Evolutionary conservation across 2,329 filamentous ascomycete species (phyloP), one percentile per base, ranked within the genome.

Genomic region (Trichoderma harzianum): DNA sequence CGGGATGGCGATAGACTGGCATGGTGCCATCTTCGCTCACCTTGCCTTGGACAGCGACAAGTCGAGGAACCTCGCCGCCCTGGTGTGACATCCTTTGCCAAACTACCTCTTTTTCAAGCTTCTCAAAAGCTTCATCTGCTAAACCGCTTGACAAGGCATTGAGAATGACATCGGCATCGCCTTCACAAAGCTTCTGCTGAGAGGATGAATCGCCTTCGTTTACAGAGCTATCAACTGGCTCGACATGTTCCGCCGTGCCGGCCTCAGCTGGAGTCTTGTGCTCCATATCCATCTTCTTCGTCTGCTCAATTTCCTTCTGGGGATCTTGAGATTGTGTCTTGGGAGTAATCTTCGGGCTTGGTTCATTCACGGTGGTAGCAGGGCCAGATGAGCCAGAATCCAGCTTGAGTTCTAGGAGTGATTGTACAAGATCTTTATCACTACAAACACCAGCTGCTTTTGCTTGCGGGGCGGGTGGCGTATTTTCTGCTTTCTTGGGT

Each of bases 51-150:
- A 97, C 94, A 63, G 94, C 94, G 7, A 98, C 93, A 2, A 98
- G 88, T 47, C 96, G 90, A 57, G 96, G 96, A 0, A 98, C 96
- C 76, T 96, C 92, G 30, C 96, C 95, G 39, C 93, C 93, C 75
- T 95, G 92, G 76, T 98, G 96, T 57, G 91, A 91, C 96, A 99
- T 98, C 74, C 89, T 92, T 78, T 95, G 91, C 94, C 95, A 99
- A 75, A 87, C 84, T 0, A 98, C 90, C 79, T 98, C 95, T 16
- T 87, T 83, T 67, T 89, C 89, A 18, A 97, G 84, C 51, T 86
- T 86, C 24, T 90, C 86, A 79, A 97, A 98, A 7, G 92, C 86
- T 18, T 86, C 84, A 1, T 88, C 82, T 5, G 85, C 84, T 1
- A 92, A 77, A 7, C 83, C 78, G 0, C 81, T 78, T 1, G 92